These are phyloP conservation scores for Penicillium paneum DNA, from an alignment of 2,329 filamentous ascomycete genomes.

Conservation along the genomic window DNA sequence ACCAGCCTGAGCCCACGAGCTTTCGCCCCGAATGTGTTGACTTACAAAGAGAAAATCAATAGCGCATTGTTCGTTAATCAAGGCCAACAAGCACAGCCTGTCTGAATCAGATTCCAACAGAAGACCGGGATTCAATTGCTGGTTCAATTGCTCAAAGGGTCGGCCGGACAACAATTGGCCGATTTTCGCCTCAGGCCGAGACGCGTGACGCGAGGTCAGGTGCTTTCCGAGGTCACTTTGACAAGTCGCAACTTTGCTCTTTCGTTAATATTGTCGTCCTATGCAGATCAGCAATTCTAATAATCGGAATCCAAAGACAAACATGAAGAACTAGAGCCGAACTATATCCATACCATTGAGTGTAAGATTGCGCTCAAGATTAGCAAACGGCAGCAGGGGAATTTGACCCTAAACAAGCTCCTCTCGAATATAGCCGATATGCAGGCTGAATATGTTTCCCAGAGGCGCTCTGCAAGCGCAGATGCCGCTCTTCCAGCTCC, in stretches of 20 bases:
- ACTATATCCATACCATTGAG: not conserved
- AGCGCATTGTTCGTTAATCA: not conserved
- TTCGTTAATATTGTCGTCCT: not conserved
- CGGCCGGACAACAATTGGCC: conserved; percentile 20
- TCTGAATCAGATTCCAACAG: not conserved
- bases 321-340: not conserved
- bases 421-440: too few relatives aligned
- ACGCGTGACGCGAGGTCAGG: conserved; percentile 34
- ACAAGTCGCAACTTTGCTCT: not conserved
- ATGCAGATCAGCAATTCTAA: not conserved
- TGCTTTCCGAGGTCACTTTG: conserved; percentile 9
- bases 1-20: conserved; percentile 6
- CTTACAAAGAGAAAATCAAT: not conserved
- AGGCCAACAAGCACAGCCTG: not conserved
- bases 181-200: conserved; percentile 29
- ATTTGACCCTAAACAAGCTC: too few relatives aligned
- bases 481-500: too few relatives aligned
- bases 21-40: not conserved
- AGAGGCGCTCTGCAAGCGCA: too few relatives aligned
- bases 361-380: too few relatives aligned
- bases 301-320: not conserved
- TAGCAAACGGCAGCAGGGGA: too few relatives aligned
- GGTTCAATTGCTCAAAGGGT: not conserved
- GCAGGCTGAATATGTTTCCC: too few relatives aligned
- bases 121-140: not conserved